phyloP scores from a whole-genome alignment of 2,329 filamentous ascomycete genomes.

The Curvularia lunata region DNA sequence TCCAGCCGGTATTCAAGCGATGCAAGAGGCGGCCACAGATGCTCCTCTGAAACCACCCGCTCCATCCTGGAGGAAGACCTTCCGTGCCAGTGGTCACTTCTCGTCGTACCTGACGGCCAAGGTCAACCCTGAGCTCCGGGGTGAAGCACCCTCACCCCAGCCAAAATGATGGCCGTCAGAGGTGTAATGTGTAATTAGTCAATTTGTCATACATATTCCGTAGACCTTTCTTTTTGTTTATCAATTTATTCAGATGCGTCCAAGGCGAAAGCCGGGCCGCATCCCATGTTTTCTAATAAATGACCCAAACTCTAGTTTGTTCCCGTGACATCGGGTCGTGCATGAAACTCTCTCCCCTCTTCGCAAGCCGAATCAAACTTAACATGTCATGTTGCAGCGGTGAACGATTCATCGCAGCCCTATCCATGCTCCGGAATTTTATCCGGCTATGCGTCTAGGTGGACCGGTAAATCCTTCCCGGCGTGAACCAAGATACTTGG shows the following conservation, averaged over 20 bases:
- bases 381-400: not conserved
- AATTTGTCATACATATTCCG: not conserved
- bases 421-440: not conserved
- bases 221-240: not conserved
- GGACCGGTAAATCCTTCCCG: not conserved
- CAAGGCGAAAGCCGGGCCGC: not conserved
- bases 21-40: not conserved
- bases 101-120: conserved; percentile 34
- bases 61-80: conserved; percentile 27
- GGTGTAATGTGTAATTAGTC: conserved; percentile 7
- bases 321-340: not conserved
- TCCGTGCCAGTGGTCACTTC: conserved; percentile 32
- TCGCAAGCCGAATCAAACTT: not conserved
- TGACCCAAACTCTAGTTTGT: too few relatives aligned
- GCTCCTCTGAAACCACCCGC: conserved; percentile 13
- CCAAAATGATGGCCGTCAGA: not conserved
- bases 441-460: not conserved
- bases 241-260: not conserved
- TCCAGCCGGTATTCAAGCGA: not conserved
- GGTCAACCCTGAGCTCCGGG: conserved; percentile 35
- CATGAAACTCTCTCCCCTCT: not conserved
- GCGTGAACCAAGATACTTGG: not conserved
- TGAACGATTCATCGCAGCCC: not conserved
- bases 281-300: not conserved
- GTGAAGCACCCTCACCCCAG: conserved; percentile 14